Percentiles rank a stretch among this genome's conserved stretches.
Evolutionary conservation across 495 filamentous ascomycete genomes (phyloP).

Genomic region (Chaetomidium leptoderma): DNA sequence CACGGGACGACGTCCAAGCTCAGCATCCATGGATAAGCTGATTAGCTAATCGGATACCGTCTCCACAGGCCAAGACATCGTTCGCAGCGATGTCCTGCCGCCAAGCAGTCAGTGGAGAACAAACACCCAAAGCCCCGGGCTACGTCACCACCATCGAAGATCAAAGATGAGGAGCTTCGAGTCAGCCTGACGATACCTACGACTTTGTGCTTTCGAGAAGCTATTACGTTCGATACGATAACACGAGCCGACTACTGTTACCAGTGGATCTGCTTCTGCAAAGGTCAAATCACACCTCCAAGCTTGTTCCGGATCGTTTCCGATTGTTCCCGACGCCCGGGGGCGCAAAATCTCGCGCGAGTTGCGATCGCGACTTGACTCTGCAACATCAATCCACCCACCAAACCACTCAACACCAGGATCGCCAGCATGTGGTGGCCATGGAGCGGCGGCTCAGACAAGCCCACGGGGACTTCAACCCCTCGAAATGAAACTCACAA

Average conservation of each 20-base stretch:
- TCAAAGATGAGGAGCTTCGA: neutral
- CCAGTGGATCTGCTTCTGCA: too few species aligned
- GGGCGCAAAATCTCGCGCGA: neutral
- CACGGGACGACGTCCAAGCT: neutral
- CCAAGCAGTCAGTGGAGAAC: slow-evolving; percentile 2
- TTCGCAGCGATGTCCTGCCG: neutral
- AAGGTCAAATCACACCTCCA: too few species aligned
- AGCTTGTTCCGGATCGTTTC: neutral
- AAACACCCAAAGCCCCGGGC: neutral
- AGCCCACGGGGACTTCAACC: slow-evolving; percentile 23
- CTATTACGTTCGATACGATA: too few species aligned
- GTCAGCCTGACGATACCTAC: neutral
- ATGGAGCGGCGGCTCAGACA: slow-evolving; percentile 40
- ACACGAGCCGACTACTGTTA: too few species aligned
- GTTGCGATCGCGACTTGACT: neutral
- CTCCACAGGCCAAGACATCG: neutral
- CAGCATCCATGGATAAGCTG: too few species aligned
- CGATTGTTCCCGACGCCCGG: slow-evolving; percentile 6
- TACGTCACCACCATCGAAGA: slow-evolving; percentile 5
- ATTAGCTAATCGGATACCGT: too few species aligned
- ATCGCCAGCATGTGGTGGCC: slow-evolving; percentile 37
- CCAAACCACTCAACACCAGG: neutral
- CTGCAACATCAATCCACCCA: neutral
- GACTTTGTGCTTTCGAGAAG: neutral
- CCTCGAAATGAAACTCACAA: slow-evolving; percentile 23